Base-by-base conservation (phyloP, 371 early-diverging fungal genomes). In the Synchytrium microbalum region DNA sequence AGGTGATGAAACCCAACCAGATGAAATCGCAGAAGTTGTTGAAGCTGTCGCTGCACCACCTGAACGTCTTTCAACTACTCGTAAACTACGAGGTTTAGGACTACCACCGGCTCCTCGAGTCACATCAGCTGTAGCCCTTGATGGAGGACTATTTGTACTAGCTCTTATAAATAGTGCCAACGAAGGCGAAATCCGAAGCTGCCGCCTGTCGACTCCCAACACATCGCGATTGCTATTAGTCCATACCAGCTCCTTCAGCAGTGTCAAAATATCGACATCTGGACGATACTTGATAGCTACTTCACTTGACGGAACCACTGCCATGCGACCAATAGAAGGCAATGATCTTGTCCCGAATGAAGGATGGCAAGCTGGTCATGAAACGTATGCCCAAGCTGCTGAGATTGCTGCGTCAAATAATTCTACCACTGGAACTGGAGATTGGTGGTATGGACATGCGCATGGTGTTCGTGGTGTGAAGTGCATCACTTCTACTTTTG, bases 381-480 rank as follows among this genome's bases (percentile, higher is more conserved):
- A 80, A 58, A 69, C 65, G 0, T 78, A 74, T 54, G 64, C 60
- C n/a, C n/a, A 8, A 70, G 73, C 10, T 77, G 72, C 61, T 51
- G 14, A 14, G 51, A 51, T 14, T 23, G 51, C 14, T 51, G 14
- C 14, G 23, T 14, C 14, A 14, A 51, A 51, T 14, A 51, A 51
- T 51, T 51, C 14, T 23, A n/a, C n/a, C n/a, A n/a, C n/a, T n/a
- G n/a, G n/a, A n/a, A 1, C 66, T 24, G 82, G 82, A 2, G 73
- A 77, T 62, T 67, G 66, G 29, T 82, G 79, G 78, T 53, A 72
- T 24, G 79, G 74, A 3, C 70, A 80, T 62, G 68, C 72, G 10
- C 82, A 82, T 64, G 76, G 74, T 54, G 31, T 62, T 14, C 80
- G 82, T 2, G 55, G 56, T 14, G 67, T 79, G 1, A 65, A 65